A percentile compares a stretch with the other conserved stretches of the same genome.
Evolutionary conservation across 2,329 filamentous ascomycete species (phyloP).

Genomic region (Aphanocladium album): DNA sequence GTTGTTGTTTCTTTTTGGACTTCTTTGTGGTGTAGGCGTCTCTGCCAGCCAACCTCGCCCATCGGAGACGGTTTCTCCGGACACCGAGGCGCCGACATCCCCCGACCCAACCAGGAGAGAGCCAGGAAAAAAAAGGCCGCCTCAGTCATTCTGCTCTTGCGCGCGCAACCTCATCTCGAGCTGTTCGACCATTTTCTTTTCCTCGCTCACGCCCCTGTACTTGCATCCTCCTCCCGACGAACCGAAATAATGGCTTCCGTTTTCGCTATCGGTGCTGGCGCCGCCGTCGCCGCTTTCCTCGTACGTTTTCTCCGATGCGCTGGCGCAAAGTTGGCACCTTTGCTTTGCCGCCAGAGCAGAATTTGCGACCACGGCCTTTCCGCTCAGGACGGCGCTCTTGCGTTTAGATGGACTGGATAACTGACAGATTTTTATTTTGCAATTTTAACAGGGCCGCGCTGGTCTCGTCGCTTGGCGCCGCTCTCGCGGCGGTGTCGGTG

Average conservation of each 20-base stretch:
- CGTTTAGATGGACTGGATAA: background rate
- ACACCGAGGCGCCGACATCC: slow-evolving; percentile 2
- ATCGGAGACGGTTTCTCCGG: slow-evolving; percentile 9
- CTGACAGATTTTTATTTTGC: slow-evolving; percentile 13
- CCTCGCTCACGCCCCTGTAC: background rate
- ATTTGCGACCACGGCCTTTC: background rate
- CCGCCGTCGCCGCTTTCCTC: slow-evolving; percentile 48
- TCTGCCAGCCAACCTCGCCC: background rate
- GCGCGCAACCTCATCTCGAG: background rate
- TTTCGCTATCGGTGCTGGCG: slow-evolving; percentile 42
- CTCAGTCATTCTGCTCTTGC: background rate
- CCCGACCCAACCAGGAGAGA: background rate
- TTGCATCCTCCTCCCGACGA: background rate
- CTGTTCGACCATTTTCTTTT: background rate
- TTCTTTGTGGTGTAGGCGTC: background rate
- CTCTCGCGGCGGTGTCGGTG: slow-evolving; percentile 70
- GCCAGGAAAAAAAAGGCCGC: slow-evolving; percentile 1
- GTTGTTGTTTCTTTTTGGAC: background rate
- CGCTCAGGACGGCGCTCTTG: too few relatives aligned
- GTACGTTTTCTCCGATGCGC: slow-evolving; percentile 27
- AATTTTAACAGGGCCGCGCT: slow-evolving; percentile 69
- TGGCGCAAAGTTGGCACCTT: background rate
- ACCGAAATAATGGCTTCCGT: slow-evolving; percentile 35
- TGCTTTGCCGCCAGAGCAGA: background rate
- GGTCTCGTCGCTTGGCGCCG: slow-evolving; percentile 84